Conservation (phyloP, 768 basidiomycete species). For the Paxillus ammoniavirescens region DNA sequence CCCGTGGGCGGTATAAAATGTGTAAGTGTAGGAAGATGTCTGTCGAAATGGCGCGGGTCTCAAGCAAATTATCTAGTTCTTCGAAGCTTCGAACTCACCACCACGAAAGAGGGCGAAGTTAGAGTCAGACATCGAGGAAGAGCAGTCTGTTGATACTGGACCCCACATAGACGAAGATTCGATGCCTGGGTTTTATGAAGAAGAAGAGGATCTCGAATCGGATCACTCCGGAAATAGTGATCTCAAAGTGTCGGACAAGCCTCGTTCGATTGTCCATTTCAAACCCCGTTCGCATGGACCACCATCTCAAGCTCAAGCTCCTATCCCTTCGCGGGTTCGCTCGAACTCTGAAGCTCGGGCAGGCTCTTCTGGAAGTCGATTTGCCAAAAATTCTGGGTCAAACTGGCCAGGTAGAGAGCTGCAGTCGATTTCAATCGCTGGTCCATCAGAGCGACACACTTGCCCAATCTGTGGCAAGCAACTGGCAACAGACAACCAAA, state of each 20-base stretch:
- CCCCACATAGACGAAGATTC: constrained; percentile 26
- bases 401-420: constrained; percentile 15
- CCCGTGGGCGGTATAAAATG: constrained; percentile 64
- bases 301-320: neutral
- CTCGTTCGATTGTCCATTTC: neutral
- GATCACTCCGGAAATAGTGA: constrained; percentile 7
- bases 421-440: neutral
- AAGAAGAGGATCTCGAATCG: constrained; percentile 39
- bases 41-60: neutral
- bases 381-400: constrained; percentile 15
- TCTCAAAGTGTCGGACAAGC: constrained; percentile 8
- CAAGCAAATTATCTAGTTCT: constrained; percentile 46
- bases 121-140: constrained; percentile 13
- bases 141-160: constrained; percentile 23
- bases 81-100: constrained; percentile 39
- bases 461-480: constrained; percentile 75
- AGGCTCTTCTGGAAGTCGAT: neutral
- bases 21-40: constrained; percentile 40
- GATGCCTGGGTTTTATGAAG: constrained; percentile 56
- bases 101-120: constrained; percentile 42
- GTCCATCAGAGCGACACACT: constrained; percentile 27
- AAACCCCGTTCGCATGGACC: constrained; percentile 15
- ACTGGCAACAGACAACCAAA: constrained; percentile 69
- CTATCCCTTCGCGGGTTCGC: neutral
- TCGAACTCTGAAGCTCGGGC: neutral